Evolutionary conservation across 192 early-diverging fungal genomes (phyloP).

Genomic region (Backusella circina): DNA sequence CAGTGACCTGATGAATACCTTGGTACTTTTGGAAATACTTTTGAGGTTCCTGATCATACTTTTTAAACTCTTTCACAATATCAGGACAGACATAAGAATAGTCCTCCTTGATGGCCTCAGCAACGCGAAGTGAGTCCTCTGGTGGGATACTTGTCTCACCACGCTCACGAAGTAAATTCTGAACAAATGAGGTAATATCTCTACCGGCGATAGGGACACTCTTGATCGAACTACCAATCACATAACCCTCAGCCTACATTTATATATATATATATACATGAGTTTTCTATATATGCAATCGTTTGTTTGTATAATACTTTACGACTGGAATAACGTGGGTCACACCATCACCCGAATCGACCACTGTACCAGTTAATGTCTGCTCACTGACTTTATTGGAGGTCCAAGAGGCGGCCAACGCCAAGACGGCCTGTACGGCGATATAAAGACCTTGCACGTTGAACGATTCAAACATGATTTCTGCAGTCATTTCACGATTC

Average conservation of each 20-base stretch:
- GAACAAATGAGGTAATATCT: constrained; percentile 97
- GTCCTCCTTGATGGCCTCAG: constrained; percentile 94
- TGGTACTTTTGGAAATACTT: constrained; percentile 90
- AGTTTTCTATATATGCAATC: too few species aligned
- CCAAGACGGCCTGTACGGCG: constrained; percentile 98
- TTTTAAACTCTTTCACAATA: constrained; percentile 96
- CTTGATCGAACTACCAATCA: constrained; percentile 96
- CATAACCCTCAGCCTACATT: constrained; percentile 98
- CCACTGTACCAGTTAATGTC: constrained; percentile 96
- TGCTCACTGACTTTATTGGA: constrained; percentile 78
- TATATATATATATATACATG: too few species aligned
- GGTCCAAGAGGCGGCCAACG: constrained; percentile 94
- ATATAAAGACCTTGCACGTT: constrained; percentile 97
- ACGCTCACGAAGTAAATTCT: constrained; percentile 95
- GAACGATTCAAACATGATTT: constrained; percentile 99
- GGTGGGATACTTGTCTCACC: constrained; percentile 93
- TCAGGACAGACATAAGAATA: constrained; percentile 96
- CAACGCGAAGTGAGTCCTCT: constrained; percentile 93
- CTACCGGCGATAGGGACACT: constrained; percentile 98
- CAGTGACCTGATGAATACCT: constrained; percentile 81
- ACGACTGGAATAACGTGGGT: constrained; percentile 99
- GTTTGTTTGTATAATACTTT: too few species aligned
- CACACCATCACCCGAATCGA: constrained; percentile 98
- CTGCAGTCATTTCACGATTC: constrained; percentile 98
- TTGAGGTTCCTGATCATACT: constrained; percentile 85